Evolutionary conservation across 1,284 basidiomycete genomes (phyloP), one percentile per base, ranked within the genome.

Genomic region (Phellinidium pouzarii): DNA sequence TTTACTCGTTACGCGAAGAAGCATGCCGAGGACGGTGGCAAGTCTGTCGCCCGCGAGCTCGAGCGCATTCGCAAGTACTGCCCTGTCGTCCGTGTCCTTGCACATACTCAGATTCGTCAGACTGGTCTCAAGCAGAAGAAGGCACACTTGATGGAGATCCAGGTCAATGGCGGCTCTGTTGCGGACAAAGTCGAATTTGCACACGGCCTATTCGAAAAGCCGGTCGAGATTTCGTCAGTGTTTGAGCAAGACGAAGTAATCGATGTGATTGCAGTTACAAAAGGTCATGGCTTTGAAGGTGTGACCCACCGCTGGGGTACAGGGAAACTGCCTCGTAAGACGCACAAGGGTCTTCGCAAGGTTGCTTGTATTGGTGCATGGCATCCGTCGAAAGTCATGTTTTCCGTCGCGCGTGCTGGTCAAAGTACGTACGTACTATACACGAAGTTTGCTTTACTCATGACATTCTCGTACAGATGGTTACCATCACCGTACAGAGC

Each of bases 1-100:
- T 98, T 98, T 84, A 98, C 95, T 66, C 87, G 87, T 62, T 95
- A 98, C 76, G 95, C 95, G 71, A 97, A 97, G 88, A 98, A 97
- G 81, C 90, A 96, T 73, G 90, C 94, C 54, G 95, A 98, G 75
- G 90, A 93, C 69, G 83, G 82, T 66, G 93, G 93, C 68, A 92
- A 94, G 72, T 91, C 91, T 53, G 83, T 93, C 66, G 78, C 85
- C 60, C 92, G 94, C 67, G 96, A 99, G 74, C 87, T 99, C 65
- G 95, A 99, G 82, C 93, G 96, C 65, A 98, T 99, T 71, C 91
- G 92, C 79, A 99, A 99, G 76, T 99, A 99, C 83, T 97, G 94
- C 82, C 93, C 95, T 56, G 94, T 99, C 64, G 96, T 99, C 71
- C 94, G 96, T 77, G 91, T 99, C 62, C 91, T 99, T 62, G 95